phyloP scores from a whole-genome alignment of 257 asterid genomes.

The Solanum dulcamara region DNA sequence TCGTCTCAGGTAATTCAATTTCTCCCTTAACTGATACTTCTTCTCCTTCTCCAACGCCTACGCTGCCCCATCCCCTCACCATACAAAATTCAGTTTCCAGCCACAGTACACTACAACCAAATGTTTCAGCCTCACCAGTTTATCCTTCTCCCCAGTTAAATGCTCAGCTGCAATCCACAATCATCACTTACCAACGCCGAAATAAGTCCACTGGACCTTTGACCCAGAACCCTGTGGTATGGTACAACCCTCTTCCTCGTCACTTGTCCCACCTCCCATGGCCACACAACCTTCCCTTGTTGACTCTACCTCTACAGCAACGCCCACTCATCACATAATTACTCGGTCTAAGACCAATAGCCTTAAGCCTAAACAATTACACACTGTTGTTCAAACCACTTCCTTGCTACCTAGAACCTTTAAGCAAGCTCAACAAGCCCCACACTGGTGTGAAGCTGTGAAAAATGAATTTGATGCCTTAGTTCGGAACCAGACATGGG shows the following conservation, averaged over 20 bases:
- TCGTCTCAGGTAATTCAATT: not conserved
- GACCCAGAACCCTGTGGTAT: not conserved
- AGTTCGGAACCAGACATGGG: too few relatives aligned
- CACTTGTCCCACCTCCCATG: not conserved
- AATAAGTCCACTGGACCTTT: not conserved
- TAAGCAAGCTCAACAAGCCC: too few relatives aligned
- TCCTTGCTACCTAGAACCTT: too few relatives aligned
- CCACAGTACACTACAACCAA: not conserved
- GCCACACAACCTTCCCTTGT: not conserved
- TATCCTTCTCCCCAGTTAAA: not conserved
- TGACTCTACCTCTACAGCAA: not conserved
- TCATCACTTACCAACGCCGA: not conserved
- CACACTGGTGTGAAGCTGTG: too few relatives aligned
- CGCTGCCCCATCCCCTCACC: not conserved
- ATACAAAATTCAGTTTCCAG: not conserved
- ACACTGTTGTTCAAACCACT: too few relatives aligned
- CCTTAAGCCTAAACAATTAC: too few relatives aligned
- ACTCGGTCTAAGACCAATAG: too few relatives aligned
- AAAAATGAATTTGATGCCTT: too few relatives aligned
- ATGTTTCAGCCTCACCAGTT: not conserved
- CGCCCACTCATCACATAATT: too few relatives aligned
- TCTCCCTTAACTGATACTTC: too few relatives aligned
- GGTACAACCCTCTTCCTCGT: not conserved
- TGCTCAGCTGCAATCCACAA: not conserved
- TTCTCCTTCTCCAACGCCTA: not conserved